Base-by-base conservation (phyloP, 1,284 basidiomycete genomes). In the Fistulina hepatica region DNA sequence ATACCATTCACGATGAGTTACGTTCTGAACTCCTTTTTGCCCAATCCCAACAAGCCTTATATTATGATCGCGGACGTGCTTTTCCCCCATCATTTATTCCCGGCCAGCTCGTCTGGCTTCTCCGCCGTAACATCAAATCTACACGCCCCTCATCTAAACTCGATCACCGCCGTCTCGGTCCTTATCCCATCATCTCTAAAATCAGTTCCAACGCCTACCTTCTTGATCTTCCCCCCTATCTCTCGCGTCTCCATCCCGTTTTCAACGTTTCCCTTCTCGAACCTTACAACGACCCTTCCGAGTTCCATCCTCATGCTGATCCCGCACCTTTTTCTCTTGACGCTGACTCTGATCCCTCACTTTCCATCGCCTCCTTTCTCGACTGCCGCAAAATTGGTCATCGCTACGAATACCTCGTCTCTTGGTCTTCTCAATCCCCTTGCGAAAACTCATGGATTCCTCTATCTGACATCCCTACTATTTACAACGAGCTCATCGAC, bases 261-360 rank as follows among this genome's bases (percentile, higher is more conserved):
- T 69, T 69, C 51, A 55, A 67, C 43, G 51, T 58, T 20, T 59
- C 55, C 2, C 54, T 60, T n/a, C 55, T 68, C 3, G 52, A 62
- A 46, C 61, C 61, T 23, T 47, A 55, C 48, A 9, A 49, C 27
- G 33, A 44, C 21, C 41, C 54, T 39, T 45, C 51, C 34, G 37
- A 52, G 42, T 45, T 48, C 36, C 47, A 46, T 34, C 20, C 50
- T 6, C 48, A 52, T 31, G 25, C 49, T 31, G 20, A 33, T 21
- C 47, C 52, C 36, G 12, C 36, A 22, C 50, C 50, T 11, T 25
- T 25, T n/a, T 9, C 24, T 25, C 24, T 25, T n/a, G 24, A 25
- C n/a, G n/a, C 9, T 25, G 40, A 36, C 4, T 34, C 36, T 7
- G 48, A 54, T 7, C 31, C 47, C 2, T 33, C 37, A 7, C 35